phyloP scores from a whole-genome alignment of 768 basidiomycete genomes.

The Suillus clintonianus region DNA sequence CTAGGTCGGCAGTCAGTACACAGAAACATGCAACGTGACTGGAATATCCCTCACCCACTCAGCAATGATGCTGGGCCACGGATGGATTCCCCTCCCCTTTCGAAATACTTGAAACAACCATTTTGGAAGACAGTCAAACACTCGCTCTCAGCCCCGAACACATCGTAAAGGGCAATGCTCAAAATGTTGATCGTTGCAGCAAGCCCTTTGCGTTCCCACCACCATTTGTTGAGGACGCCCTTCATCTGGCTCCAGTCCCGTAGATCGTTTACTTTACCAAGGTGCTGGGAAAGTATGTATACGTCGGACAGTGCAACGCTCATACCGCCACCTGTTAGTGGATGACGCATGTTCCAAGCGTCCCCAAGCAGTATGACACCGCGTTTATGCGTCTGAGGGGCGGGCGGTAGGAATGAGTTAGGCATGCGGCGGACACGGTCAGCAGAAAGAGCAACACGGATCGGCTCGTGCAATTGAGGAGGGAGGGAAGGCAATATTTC shows the following conservation, averaged over 20 bases:
- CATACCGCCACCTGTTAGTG: slow-evolving; percentile 98
- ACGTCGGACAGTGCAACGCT: slow-evolving; percentile 91
- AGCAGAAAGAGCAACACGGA: slow-evolving; percentile 69
- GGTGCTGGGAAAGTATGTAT: slow-evolving; percentile 65
- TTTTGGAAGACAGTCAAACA: slow-evolving; percentile 62
- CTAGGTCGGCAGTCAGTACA: slow-evolving; percentile 38
- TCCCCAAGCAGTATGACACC: slow-evolving; percentile 90
- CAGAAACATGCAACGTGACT: background rate
- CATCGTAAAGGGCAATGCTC: slow-evolving; percentile 88
- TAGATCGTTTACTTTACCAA: slow-evolving; percentile 46
- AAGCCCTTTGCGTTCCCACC: slow-evolving; percentile 84
- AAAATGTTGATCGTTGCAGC: slow-evolving; percentile 89
- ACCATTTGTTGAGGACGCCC: slow-evolving; percentile 66
- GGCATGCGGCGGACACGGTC: slow-evolving; percentile 91
- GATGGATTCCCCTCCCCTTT: slow-evolving; percentile 86
- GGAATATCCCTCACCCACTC: slow-evolving; percentile 63
- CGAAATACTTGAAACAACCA: slow-evolving; percentile 98
- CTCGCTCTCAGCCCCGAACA: slow-evolving; percentile 93
- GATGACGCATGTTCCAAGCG: slow-evolving; percentile 99
- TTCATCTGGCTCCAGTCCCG: slow-evolving; percentile 55
- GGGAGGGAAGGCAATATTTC: slow-evolving; percentile 86
- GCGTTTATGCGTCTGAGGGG: slow-evolving; percentile 65
- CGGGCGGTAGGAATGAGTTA: slow-evolving; percentile 87
- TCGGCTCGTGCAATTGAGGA: slow-evolving; percentile 59
- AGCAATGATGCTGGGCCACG: slow-evolving; percentile 88